Evolutionary conservation across 2,329 filamentous ascomycete genomes (phyloP).

Genomic region (Phaeosphaeriaceae sp.): DNA sequence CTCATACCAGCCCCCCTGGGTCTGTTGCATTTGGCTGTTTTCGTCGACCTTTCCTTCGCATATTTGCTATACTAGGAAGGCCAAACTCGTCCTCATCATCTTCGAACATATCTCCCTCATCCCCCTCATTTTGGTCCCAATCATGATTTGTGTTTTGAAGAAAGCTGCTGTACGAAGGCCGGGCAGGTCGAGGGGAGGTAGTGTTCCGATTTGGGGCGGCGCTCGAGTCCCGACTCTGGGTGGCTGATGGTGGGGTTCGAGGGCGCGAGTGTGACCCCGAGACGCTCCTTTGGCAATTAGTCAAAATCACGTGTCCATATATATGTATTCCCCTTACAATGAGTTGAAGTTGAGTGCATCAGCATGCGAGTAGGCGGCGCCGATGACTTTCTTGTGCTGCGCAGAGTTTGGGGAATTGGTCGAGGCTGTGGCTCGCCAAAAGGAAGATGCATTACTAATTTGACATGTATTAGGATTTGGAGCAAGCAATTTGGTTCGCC

Average conservation of each 20-base stretch:
- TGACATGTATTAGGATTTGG: not conserved
- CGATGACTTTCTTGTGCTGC: conserved; percentile 75
- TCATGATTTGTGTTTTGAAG: conserved; percentile 81
- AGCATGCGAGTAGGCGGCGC: conserved; percentile 94
- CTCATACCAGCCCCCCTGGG: conserved; percentile 40
- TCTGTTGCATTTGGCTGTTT: conserved; percentile 55
- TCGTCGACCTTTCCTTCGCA: conserved; percentile 73
- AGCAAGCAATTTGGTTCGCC: not conserved
- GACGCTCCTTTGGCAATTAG: conserved; percentile 59
- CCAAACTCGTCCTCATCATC: conserved; percentile 97
- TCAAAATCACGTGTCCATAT: not conserved
- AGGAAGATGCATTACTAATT: conserved; percentile 79
- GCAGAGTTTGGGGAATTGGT: conserved; percentile 54
- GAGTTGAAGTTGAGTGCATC: conserved; percentile 90
- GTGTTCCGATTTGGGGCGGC: conserved; percentile 63
- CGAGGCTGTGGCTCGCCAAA: conserved; percentile 73
- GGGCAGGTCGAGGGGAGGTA: conserved; percentile 64
- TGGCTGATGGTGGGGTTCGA: conserved; percentile 72
- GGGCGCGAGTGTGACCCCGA: conserved; percentile 70
- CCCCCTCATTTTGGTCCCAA: conserved; percentile 75
- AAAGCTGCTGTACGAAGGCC: conserved; percentile 80
- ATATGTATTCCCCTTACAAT: conserved; percentile 59
- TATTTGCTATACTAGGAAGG: conserved; percentile 87
- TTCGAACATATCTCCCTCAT: conserved; percentile 74
- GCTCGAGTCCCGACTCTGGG: conserved; percentile 64